These are phyloP conservation scores for Hymenoscyphus scutula DNA, from an alignment of 2,329 filamentous ascomycete genomes.

Conservation along the genomic window DNA sequence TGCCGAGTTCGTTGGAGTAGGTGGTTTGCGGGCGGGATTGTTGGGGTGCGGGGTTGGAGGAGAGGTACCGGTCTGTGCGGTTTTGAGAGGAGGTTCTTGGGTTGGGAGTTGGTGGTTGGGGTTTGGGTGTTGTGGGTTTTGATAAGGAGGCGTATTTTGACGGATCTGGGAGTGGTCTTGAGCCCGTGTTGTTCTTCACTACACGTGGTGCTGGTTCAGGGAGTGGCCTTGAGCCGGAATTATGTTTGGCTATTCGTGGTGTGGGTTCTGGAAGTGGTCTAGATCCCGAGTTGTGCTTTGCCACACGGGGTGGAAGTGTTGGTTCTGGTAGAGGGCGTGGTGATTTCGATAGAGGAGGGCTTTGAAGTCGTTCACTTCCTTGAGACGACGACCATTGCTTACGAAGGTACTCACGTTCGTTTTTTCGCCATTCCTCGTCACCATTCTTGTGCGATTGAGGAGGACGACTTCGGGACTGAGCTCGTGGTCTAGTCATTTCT, in stretches of 20 bases:
- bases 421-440: slow-evolving; percentile 48
- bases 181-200: slow-evolving; percentile 35
- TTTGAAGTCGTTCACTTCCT: slow-evolving; percentile 18
- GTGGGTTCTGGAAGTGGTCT: slow-evolving; percentile 40
- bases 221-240: slow-evolving; percentile 40
- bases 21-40: slow-evolving; percentile 37
- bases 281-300: slow-evolving; percentile 35
- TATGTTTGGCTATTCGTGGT: slow-evolving; percentile 32
- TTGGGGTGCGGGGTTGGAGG: slow-evolving; percentile 46
- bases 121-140: slow-evolving; percentile 20
- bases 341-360: slow-evolving; percentile 25
- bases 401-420: slow-evolving; percentile 52
- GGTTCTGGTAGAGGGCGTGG: slow-evolving; percentile 37
- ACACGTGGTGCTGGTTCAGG: slow-evolving; percentile 33
- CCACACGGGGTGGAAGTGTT: slow-evolving; percentile 30
- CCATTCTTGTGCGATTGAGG: slow-evolving; percentile 29
- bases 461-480: slow-evolving; percentile 32
- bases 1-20: slow-evolving; percentile 42
- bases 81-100: slow-evolving; percentile 27
- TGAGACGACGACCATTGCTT: slow-evolving; percentile 39
- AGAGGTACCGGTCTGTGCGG: slow-evolving; percentile 49
- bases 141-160: slow-evolving; percentile 30
- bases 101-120: slow-evolving; percentile 17
- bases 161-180: slow-evolving; percentile 41
- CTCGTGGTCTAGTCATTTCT: slow-evolving; percentile 27